A percentile compares a stretch with the other conserved stretches of the same genome.
phyloP scores from a whole-genome alignment of 352 stramenopile genomes.

The Hyaloperonospora arabidopsidis region DNA sequence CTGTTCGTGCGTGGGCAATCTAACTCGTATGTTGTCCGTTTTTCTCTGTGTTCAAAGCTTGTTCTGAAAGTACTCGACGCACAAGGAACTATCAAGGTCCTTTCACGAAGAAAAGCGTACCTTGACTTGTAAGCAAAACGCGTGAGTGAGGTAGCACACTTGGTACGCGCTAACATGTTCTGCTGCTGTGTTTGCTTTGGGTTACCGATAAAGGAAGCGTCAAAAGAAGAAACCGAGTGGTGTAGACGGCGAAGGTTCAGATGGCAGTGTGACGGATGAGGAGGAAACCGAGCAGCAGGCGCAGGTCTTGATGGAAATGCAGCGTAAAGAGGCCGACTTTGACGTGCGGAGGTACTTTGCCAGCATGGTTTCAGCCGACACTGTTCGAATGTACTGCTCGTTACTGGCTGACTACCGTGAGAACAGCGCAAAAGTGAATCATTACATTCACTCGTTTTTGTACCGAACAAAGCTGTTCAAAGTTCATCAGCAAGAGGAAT shows the following conservation, averaged over 20 bases:
- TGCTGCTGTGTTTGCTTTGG: neutral
- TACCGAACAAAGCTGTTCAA: slow-evolving; percentile 79
- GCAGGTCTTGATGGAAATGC: slow-evolving; percentile 73
- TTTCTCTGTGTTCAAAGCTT: slow-evolving; percentile 31
- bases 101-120: slow-evolving; percentile 60
- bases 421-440: slow-evolving; percentile 79
- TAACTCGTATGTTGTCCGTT: neutral
- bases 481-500: slow-evolving; percentile 61
- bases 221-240: slow-evolving; percentile 33
- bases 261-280: slow-evolving; percentile 62
- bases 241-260: slow-evolving; percentile 30
- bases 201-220: slow-evolving; percentile 26
- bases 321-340: slow-evolving; percentile 82
- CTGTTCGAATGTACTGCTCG: slow-evolving; percentile 78
- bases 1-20: neutral
- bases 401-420: slow-evolving; percentile 62
- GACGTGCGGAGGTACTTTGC: slow-evolving; percentile 79
- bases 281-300: slow-evolving; percentile 63
- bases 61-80: slow-evolving; percentile 82
- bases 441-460: slow-evolving; percentile 86
- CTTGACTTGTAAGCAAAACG: slow-evolving; percentile 37
- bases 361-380: slow-evolving; percentile 72
- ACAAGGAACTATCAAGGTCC: slow-evolving; percentile 79
- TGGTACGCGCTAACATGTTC: slow-evolving; percentile 5
- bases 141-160: neutral